Conservation (phyloP, 331 rosid genomes). For the Pyracantha coccinea region DNA sequence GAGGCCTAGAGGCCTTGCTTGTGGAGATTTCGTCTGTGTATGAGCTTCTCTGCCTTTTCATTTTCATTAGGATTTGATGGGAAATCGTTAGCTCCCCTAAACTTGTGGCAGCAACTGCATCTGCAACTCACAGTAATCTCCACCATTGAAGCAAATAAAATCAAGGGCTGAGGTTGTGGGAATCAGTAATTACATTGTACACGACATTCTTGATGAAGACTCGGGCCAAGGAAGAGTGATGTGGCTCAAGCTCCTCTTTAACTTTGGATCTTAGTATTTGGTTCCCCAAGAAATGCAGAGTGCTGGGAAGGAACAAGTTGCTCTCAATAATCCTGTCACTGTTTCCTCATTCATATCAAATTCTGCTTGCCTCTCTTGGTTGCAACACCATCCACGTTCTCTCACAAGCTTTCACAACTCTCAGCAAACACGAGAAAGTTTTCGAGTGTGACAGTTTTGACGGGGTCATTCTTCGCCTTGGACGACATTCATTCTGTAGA, state of each 20-base stretch:
- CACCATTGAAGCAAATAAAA: neutral
- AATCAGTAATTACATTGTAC: neutral
- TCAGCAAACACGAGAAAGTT: too few species aligned
- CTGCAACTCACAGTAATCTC: neutral
- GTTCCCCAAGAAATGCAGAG: neutral
- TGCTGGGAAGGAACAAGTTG: neutral
- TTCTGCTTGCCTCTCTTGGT: neutral
- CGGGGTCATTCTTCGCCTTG: too few species aligned
- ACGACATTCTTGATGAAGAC: neutral
- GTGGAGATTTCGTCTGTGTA: neutral
- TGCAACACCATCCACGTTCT: slow-evolving; percentile 4
- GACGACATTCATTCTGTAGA: neutral
- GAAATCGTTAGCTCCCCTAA: neutral
- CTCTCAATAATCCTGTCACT: slow-evolving; percentile 3
- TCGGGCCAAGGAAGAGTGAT: neutral
- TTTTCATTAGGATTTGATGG: slow-evolving; percentile 1
- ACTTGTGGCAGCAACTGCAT: slow-evolving; percentile 4
- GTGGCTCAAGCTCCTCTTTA: slow-evolving; percentile 4
- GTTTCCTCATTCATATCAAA: neutral
- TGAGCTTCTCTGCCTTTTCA: slow-evolving; percentile 11
- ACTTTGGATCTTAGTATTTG: neutral
- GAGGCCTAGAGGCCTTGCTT: neutral
- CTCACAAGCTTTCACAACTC: neutral
- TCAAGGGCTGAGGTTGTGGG: neutral
- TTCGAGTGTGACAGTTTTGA: too few species aligned